A percentile compares a stretch with the other conserved stretches of the same genome.
phyloP scores from a whole-genome alignment of 179 eudicot genomes.

The Corrigiola litoralis region DNA sequence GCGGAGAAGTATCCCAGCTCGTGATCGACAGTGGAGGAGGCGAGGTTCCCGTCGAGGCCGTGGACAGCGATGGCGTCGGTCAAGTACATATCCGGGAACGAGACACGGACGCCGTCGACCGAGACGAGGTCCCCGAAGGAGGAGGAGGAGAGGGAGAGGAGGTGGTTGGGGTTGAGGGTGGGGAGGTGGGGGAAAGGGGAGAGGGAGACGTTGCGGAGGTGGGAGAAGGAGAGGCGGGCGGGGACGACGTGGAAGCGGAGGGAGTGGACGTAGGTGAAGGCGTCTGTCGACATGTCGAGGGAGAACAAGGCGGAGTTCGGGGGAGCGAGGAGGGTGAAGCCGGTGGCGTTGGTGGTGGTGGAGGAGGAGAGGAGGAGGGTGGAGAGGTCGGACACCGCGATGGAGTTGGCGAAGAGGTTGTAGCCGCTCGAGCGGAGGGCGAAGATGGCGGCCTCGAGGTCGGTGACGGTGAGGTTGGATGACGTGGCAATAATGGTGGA shows the following conservation, averaged over 20 bases:
- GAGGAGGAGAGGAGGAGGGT: slow-evolving; percentile 30
- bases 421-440: slow-evolving; percentile 33
- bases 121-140: slow-evolving; percentile 16
- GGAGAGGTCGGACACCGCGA: slow-evolving; percentile 45
- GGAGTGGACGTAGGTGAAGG: slow-evolving; percentile 38
- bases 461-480: slow-evolving; percentile 8
- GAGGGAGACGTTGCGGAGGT: slow-evolving; percentile 33
- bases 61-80: slow-evolving; percentile 40
- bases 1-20: slow-evolving; percentile 22
- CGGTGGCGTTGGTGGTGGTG: not conserved
- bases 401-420: slow-evolving; percentile 48
- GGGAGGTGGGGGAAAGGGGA: slow-evolving; percentile 28
- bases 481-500: too few species aligned
- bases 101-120: slow-evolving; percentile 41
- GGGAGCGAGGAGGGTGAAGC: slow-evolving; percentile 50
- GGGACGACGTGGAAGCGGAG: slow-evolving; percentile 46
- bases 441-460: slow-evolving; percentile 27
- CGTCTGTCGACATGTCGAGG: slow-evolving; percentile 42
- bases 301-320: slow-evolving; percentile 38
- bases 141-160: slow-evolving; percentile 17
- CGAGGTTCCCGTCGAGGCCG: slow-evolving; percentile 47
- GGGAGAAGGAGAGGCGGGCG: slow-evolving; percentile 30
- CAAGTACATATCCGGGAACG: slow-evolving; percentile 40
- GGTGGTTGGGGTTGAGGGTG: slow-evolving; percentile 33
- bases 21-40: slow-evolving; percentile 21